Evolutionary conservation across 768 basidiomycete genomes (phyloP).

Genomic region (Pulveroboletus sp.): DNA sequence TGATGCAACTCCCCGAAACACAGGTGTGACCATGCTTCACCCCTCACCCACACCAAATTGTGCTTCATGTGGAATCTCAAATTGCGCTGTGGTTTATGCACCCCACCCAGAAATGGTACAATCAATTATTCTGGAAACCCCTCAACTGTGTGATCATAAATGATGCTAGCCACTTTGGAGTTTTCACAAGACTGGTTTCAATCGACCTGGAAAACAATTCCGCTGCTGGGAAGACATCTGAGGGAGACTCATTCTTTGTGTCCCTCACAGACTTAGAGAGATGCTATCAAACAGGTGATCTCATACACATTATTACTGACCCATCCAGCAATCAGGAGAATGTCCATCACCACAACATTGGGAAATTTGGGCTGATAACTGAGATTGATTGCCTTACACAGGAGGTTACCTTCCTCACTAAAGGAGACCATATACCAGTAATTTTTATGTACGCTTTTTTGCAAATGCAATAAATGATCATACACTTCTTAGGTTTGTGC

Average conservation of each 20-base stretch:
- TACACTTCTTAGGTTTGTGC: neutral
- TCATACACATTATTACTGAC: neutral
- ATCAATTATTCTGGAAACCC: neutral
- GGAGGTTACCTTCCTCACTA: neutral
- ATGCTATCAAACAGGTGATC: neutral
- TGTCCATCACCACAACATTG: neutral
- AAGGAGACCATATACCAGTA: neutral
- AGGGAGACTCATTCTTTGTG: neutral
- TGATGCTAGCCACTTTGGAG: neutral
- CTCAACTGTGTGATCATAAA: neutral
- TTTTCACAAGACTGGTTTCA: neutral
- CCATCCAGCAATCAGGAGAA: neutral
- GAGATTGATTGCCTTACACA: neutral
- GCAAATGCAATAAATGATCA: neutral
- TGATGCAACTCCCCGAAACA: neutral
- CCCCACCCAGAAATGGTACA: neutral
- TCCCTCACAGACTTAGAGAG: neutral
- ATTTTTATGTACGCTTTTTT: no score
- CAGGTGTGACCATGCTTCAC: neutral
- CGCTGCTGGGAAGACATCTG: neutral
- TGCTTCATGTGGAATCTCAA: neutral
- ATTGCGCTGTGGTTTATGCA: neutral
- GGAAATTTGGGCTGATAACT: neutral
- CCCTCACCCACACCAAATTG: neutral
- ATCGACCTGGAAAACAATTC: neutral